A percentile compares a stretch with the other conserved stretches of the same genome.
Conservation (phyloP, 2,329 filamentous ascomycete genomes). For the Alternaria gansuensis region DNA sequence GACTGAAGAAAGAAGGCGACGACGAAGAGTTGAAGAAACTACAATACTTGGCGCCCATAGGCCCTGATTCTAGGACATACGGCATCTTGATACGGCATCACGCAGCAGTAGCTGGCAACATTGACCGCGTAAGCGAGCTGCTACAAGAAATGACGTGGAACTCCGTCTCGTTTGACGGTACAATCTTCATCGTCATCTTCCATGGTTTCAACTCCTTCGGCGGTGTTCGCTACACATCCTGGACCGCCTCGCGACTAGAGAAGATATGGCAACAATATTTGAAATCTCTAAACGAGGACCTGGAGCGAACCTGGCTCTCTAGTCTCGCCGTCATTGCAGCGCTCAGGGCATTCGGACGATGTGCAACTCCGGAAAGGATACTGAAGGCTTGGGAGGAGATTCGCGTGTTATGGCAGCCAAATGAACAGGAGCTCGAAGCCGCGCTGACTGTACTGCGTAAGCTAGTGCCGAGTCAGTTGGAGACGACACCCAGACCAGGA, state of each 20-base stretch:
- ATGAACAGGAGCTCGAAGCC: conserved; percentile 45
- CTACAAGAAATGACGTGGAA: conserved; percentile 80
- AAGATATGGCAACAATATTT: conserved; percentile 44
- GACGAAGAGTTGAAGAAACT: conserved; percentile 66
- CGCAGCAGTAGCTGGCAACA: conserved; percentile 72
- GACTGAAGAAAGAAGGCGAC: conserved; percentile 55
- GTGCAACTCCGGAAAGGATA: conserved; percentile 62
- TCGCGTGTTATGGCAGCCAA: conserved; percentile 50
- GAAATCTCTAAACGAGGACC: conserved; percentile 24
- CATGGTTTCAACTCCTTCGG: conserved; percentile 83
- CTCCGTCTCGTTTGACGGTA: conserved; percentile 73
- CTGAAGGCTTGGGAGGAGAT: conserved; percentile 64
- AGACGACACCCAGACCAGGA: neutral
- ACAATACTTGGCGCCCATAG: conserved; percentile 71
- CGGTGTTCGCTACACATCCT: conserved; percentile 69
- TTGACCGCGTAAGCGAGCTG: conserved; percentile 74
- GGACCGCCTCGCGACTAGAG: conserved; percentile 75
- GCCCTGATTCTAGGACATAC: conserved; percentile 81
- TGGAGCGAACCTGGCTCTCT: conserved; percentile 43
- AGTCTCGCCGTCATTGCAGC: conserved; percentile 40
- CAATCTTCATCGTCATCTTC: conserved; percentile 82
- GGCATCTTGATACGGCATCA: conserved; percentile 80
- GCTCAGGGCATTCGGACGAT: conserved; percentile 68
- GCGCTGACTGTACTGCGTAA: conserved; percentile 38
- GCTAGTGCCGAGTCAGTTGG: conserved; percentile 29